Evolutionary conservation across 2,329 filamentous ascomycete genomes (phyloP).

Genomic region (Ophiobolus disseminans): DNA sequence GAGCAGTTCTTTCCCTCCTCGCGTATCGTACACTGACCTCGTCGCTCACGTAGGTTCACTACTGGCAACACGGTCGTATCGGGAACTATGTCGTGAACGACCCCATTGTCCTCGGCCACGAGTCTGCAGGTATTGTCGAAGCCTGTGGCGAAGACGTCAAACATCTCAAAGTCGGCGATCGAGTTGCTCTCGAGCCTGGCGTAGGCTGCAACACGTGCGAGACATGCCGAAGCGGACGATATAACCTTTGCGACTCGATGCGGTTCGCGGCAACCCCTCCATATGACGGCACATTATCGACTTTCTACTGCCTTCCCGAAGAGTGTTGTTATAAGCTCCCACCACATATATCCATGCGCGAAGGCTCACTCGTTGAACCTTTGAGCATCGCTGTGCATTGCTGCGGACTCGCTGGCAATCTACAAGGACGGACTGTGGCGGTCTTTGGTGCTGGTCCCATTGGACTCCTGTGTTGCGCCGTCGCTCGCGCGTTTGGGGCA

Average conservation of each 20-base stretch:
- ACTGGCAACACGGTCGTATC: conserved; percentile 26
- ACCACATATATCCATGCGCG: conserved; percentile 15
- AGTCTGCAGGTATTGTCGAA: conserved; percentile 28
- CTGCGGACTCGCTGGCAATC: conserved; percentile 12
- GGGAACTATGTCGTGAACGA: conserved; percentile 19
- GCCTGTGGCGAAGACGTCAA: conserved; percentile 25
- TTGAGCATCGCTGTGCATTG: conserved; percentile 28
- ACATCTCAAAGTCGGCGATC: conserved; percentile 24
- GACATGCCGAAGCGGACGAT: conserved; percentile 14
- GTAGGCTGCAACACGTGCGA: conserved; percentile 25
- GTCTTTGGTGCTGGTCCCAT: conserved; percentile 61
- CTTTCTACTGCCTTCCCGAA: conserved; percentile 19
- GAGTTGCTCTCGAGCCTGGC: conserved; percentile 36
- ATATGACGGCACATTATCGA: conserved; percentile 25
- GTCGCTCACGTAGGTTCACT: conserved; percentile 52
- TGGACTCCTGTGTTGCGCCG: conserved; percentile 81
- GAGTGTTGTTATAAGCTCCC: conserved; percentile 28
- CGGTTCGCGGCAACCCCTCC: conserved; percentile 28
- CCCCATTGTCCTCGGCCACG: conserved; percentile 33
- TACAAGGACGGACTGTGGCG: conserved; percentile 41
- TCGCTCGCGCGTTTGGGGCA: conserved; percentile 80
- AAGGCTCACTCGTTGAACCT: conserved; percentile 30
- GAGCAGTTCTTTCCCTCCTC: neutral
- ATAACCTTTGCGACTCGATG: conserved; percentile 31
- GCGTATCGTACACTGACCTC: neutral